Percentiles rank a stretch among this genome's conserved stretches.
These are phyloP conservation scores for Aureobasidium pullulans DNA, from an alignment of 2,329 filamentous ascomycete species.

Conservation along the genomic window DNA sequence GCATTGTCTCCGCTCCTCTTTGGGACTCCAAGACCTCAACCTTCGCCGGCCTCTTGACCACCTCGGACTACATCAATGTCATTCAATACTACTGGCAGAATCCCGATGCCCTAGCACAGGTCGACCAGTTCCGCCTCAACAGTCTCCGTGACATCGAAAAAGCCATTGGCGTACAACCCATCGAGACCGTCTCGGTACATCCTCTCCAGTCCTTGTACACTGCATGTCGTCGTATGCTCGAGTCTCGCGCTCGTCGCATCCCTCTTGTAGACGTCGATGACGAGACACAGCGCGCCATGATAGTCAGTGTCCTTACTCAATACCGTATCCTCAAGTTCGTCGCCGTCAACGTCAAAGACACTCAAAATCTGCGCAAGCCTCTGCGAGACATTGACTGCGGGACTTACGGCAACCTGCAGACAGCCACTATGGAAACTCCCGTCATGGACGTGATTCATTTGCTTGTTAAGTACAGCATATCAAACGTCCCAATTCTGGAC, in stretches of 20 bases:
- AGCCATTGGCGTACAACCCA: conserved; percentile 79
- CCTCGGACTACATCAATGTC: conserved; percentile 96
- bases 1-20: conserved; percentile 91
- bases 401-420: conserved; percentile 73
- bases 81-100: conserved; percentile 99
- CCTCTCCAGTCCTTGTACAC: conserved; percentile 88
- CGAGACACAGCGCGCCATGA: conserved; percentile 84
- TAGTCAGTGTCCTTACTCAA: conserved; percentile 94
- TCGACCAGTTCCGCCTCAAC: conserved; percentile 89
- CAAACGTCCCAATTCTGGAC: conserved; percentile 88
- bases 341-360: conserved; percentile 86
- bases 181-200: conserved; percentile 94
- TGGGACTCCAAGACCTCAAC: conserved; percentile 93
- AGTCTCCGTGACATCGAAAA: conserved; percentile 94
- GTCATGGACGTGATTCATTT: conserved; percentile 92
- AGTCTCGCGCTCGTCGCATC: conserved; percentile 86
- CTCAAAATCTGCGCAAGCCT: conserved; percentile 79
- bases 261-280: conserved; percentile 90
- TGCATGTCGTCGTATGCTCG: conserved; percentile 88
- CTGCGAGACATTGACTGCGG: conserved; percentile 78
- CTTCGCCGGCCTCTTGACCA: conserved; percentile 89
- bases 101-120: conserved; percentile 77
- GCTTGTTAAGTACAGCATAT: conserved; percentile 89
- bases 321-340: conserved; percentile 99
- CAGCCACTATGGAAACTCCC: conserved; percentile 78